Conservation (phyloP, 345 rosid genomes). For the Orychophragmus violaceus region DNA sequence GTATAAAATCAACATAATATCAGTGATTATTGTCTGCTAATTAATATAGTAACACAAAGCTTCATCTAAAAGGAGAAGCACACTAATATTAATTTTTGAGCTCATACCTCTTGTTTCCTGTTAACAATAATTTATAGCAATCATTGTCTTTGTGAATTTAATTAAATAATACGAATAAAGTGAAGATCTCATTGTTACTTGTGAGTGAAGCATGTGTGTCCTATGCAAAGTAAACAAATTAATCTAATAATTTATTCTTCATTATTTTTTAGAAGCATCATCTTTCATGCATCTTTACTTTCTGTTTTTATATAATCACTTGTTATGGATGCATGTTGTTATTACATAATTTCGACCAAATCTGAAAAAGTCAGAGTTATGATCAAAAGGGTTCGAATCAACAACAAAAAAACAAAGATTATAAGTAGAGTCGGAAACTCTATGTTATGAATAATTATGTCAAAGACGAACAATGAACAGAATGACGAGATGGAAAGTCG, state of each 20-base stretch:
- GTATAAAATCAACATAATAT: background rate
- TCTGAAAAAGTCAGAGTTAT: too few relatives aligned
- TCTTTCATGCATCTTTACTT: background rate
- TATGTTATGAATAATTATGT: too few relatives aligned
- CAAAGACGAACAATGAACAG: too few relatives aligned
- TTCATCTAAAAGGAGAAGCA: background rate
- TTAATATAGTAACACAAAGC: background rate
- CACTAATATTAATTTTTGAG: background rate
- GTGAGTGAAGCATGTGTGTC: conserved; percentile 11
- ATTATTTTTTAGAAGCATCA: background rate
- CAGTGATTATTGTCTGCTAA: background rate
- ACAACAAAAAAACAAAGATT: too few relatives aligned
- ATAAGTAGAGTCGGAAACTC: too few relatives aligned
- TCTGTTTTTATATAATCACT: background rate
- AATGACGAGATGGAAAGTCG: too few relatives aligned
- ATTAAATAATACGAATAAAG: conserved; percentile 2
- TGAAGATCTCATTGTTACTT: conserved; percentile 12
- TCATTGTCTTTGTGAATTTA: conserved; percentile 3
- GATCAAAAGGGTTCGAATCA: too few relatives aligned
- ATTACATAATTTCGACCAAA: too few relatives aligned
- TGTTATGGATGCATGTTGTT: background rate
- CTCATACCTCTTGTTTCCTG: background rate
- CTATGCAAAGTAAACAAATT: background rate
- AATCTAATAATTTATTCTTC: background rate
- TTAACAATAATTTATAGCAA: conserved; percentile 1